phyloP scores from a whole-genome alignment of 2,329 filamentous ascomycete species.

The Aspergillus floridensis region DNA sequence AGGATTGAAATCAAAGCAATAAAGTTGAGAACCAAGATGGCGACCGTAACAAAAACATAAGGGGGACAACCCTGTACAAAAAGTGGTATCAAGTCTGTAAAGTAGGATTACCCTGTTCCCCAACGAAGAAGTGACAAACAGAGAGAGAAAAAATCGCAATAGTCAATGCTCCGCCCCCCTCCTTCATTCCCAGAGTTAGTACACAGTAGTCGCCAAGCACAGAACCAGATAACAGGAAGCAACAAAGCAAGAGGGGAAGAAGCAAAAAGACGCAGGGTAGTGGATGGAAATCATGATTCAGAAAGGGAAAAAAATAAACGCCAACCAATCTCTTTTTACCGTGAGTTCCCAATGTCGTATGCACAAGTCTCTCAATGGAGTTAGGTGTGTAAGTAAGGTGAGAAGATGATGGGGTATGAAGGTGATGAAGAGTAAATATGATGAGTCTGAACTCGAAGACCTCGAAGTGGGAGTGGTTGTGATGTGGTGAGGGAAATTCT shows the following conservation, averaged over 20 bases:
- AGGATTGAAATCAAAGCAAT: neutral
- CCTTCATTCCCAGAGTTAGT: constrained; percentile 11
- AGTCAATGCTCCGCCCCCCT: constrained; percentile 3
- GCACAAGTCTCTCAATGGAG: constrained; percentile 15
- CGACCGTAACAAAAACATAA: constrained; percentile 14
- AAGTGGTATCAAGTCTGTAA: constrained; percentile 37
- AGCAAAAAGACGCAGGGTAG: constrained; percentile 2
- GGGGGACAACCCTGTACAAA: constrained; percentile 29
- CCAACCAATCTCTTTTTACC: constrained; percentile 16
- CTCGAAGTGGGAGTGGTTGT: neutral
- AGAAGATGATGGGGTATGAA: neutral
- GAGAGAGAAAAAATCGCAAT: constrained; percentile 12
- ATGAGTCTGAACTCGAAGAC: neutral
- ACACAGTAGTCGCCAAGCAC: constrained; percentile 11
- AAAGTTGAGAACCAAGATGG: neutral
- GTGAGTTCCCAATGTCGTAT: constrained; percentile 10
- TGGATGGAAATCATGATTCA: neutral
- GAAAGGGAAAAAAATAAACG: constrained; percentile 14
- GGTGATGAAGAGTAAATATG: neutral
- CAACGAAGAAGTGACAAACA: constrained; percentile 21
- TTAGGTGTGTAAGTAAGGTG: constrained; percentile 5
- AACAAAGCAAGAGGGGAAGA: constrained; percentile 8
- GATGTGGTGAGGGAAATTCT: too few species aligned
- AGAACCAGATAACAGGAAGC: constrained; percentile 8
- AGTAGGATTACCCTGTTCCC: constrained; percentile 9